These are phyloP conservation scores for Coprinopsis strossmayeri DNA, from an alignment of 768 basidiomycete species.

Conservation along the genomic window DNA sequence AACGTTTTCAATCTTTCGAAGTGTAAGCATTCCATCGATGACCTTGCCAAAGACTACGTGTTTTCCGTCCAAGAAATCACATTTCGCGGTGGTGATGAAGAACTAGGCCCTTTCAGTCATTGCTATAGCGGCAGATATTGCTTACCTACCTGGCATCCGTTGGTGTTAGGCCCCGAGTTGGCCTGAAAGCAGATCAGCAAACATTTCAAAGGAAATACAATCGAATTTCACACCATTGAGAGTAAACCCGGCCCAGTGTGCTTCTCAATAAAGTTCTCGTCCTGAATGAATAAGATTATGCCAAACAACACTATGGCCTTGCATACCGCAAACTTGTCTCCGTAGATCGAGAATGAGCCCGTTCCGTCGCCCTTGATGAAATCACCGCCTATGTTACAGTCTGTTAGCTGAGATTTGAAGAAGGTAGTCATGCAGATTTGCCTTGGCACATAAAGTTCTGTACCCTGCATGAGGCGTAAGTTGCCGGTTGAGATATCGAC, in stretches of 20 bases:
- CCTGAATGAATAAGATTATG: slow-evolving; percentile 40
- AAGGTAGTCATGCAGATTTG: slow-evolving; percentile 16
- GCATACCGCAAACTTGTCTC: slow-evolving; percentile 83
- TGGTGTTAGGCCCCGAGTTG: slow-evolving; percentile 91
- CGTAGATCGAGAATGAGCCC: slow-evolving; percentile 95
- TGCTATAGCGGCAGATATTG: background rate
- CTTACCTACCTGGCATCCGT: slow-evolving; percentile 72
- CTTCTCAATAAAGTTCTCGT: slow-evolving; percentile 92
- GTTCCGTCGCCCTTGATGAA: slow-evolving; percentile 94
- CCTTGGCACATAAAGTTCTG: slow-evolving; percentile 98
- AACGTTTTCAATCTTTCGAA: slow-evolving; percentile 95
- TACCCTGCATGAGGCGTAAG: slow-evolving; percentile 39
- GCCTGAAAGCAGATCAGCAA: slow-evolving; percentile 44
- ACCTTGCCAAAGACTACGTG: slow-evolving; percentile 92
- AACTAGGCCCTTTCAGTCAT: slow-evolving; percentile 46
- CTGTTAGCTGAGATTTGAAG: background rate
- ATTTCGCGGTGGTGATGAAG: slow-evolving; percentile 93
- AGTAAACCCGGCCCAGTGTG: slow-evolving; percentile 82
- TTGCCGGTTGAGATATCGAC: background rate
- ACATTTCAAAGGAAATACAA: slow-evolving; percentile 2
- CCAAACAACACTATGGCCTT: background rate
- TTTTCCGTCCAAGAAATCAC: slow-evolving; percentile 93
- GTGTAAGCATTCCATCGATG: slow-evolving; percentile 88
- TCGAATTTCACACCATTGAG: slow-evolving; percentile 63
- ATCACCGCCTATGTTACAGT: slow-evolving; percentile 64